Evolutionary conservation across 257 asterid genomes (phyloP), one percentile per base, ranked within the genome.

Genomic region (Rehmannia glutinosa): DNA sequence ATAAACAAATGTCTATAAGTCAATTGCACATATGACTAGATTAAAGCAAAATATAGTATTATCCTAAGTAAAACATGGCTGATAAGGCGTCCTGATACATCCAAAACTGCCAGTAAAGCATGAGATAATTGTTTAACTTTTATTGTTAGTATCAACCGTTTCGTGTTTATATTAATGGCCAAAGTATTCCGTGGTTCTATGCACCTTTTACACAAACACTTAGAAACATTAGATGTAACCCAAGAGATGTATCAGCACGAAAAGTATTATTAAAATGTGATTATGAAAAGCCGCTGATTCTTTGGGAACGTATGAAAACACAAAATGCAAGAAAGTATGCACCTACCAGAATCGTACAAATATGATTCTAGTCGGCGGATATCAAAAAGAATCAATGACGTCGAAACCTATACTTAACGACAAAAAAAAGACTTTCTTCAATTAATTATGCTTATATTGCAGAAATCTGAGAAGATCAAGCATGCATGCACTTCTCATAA

Each of bases 91-190:
- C 42, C 20, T 17, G 15, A 53, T 42, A 25, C 21, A 55, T 20
- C 62, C 20, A 28, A 64, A 47, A 36, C 43, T 45, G 35, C 54
- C 60, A 62, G 59, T 21, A 45, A 55, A 45, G 36, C 41, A 53
- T 13, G 21, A 25, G 39, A 50, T n/a, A 16, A 23, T 16, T 27
- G 35, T 64, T 52, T 32, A 32, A 35, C 45, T 20, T 16, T 33
- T 46, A 52, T 49, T 21, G 46, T 13, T 15, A 23, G 28, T 19
- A 30, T 21, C 19, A 68, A 43, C 46, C 35, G 36, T 27, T 8
- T 45, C 6, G 28, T 17, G 9, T 30, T 27, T 42, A 25, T 45
- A 41, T 3, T 39, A 43, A 15, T 16, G 1, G 41, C 54, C 42
- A 42, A 28, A 42, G 47, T 17, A 13, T 58, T 13, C 39, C 72